These are phyloP conservation scores for Phyllosticta capitalensis DNA, from an alignment of 2,329 filamentous ascomycete species.

Conservation along the genomic window DNA sequence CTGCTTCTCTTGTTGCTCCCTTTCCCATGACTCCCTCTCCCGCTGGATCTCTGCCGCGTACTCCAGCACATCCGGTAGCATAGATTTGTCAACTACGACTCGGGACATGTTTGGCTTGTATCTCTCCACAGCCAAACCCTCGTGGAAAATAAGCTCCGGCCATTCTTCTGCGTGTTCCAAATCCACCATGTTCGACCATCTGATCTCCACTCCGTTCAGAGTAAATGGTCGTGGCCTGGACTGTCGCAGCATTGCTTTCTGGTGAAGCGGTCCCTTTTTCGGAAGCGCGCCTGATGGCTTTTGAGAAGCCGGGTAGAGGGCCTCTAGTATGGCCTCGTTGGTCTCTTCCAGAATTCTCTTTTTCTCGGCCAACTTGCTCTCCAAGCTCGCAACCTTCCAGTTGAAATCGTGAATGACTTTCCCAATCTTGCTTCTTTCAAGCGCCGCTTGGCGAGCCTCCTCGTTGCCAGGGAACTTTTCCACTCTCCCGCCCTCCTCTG, in stretches of 20 bases:
- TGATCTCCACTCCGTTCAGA: slow-evolving; percentile 20
- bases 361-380: background rate
- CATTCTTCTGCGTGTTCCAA: slow-evolving; percentile 18
- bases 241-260: background rate
- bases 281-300: background rate
- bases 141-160: slow-evolving; percentile 15
- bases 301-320: background rate
- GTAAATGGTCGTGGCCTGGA: slow-evolving; percentile 15
- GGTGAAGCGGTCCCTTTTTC: background rate
- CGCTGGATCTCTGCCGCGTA: background rate
- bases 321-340: background rate
- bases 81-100: background rate
- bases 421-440: background rate
- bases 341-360: background rate
- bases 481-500: too few relatives aligned
- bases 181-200: slow-evolving; percentile 27
- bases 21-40: background rate
- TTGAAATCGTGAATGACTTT: background rate
- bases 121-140: slow-evolving; percentile 5
- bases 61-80: background rate
- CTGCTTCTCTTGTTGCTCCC: background rate
- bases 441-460: background rate
- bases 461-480: background rate
- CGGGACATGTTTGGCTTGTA: background rate
- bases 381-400: background rate